Evolutionary conservation across 345 rosid species (phyloP), one percentile per base, ranked within the genome.

Genomic region (Aquilaria malaccensis): DNA sequence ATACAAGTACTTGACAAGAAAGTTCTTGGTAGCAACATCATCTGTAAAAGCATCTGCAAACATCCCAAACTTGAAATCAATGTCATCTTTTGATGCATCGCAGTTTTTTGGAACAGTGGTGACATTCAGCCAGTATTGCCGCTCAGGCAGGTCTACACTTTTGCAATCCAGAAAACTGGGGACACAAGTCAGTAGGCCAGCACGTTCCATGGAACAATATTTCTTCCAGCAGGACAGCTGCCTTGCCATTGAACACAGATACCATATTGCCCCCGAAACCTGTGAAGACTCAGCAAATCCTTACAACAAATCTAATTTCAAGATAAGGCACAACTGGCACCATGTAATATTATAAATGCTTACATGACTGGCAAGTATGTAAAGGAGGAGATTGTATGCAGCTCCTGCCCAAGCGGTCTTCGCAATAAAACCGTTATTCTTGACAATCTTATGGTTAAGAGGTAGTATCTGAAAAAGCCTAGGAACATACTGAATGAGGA

Each of bases 401-500:
- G 97, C 97, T 72, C 92, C 95, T 0, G 88, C 81, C 97, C 97
- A 89, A 66, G 91, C 92, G 61, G 95, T 83, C 80, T 72, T 89
- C 14, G 89, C 92, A 11, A 87, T 70, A 57, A 80, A 76, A 11
- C 92, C 97, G 0, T 87, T 81, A 22, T 82, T 83, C 79, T 85
- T 87, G 2, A 90, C 79, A 45, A 90, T 90, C 62, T 77, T 74
- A 41, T 74, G 81, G 60, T 90, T 83, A 60, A 90, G 72, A 12
- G 97, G 97, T 70, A 83, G 85, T 57, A 90, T 90, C 31, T 81
- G 75, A 55, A 87, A 90, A 64, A 87, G 67, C 64, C 97, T 74
- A 6, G 97, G 97, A 71, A 90, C 68, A 73, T 90, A 90, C 59
- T 87, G 95, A 59, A 80, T 69, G 0, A 90, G 90, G 64, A 90